Evolutionary conservation across 805 yeast genomes (phyloP).

Genomic region (Suhomyces sp.): DNA sequence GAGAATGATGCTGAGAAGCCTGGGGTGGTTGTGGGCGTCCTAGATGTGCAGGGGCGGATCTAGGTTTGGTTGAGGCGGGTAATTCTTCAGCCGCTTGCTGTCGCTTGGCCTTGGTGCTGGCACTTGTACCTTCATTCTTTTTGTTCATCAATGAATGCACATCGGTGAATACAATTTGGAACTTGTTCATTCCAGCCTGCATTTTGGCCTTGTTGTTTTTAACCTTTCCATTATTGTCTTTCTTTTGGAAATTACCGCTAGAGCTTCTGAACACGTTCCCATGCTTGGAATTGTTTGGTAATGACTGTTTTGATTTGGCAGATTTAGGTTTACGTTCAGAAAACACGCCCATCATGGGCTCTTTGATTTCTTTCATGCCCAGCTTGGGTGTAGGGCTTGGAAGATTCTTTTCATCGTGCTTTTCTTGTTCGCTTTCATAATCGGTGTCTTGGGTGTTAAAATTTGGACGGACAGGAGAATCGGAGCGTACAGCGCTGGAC

Average conservation of each 20-base stretch:
- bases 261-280: constrained; percentile 1
- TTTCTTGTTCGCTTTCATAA: constrained; percentile 7
- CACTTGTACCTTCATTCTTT: constrained; percentile 5
- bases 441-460: constrained; percentile 3
- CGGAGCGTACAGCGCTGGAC: constrained; percentile 26
- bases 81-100: neutral
- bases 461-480: constrained; percentile 6
- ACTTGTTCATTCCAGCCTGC: constrained; percentile 43
- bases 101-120: neutral
- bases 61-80: neutral
- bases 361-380: constrained; percentile 15
- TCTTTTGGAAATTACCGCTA: neutral
- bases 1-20: neutral
- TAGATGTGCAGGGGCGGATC: neutral
- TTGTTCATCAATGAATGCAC: constrained; percentile 19
- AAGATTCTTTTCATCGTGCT: constrained; percentile 16
- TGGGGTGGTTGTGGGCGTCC: neutral
- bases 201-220: constrained; percentile 14
- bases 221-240: neutral
- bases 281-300: neutral
- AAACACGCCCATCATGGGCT: constrained; percentile 40
- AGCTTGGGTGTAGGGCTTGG: constrained; percentile 42
- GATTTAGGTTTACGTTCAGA: constrained; percentile 21
- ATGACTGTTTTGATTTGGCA: constrained; percentile 1
- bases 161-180: constrained; percentile 47